Base-by-base conservation (phyloP, 106 monocot genomes). In the Allium fistulosum region DNA sequence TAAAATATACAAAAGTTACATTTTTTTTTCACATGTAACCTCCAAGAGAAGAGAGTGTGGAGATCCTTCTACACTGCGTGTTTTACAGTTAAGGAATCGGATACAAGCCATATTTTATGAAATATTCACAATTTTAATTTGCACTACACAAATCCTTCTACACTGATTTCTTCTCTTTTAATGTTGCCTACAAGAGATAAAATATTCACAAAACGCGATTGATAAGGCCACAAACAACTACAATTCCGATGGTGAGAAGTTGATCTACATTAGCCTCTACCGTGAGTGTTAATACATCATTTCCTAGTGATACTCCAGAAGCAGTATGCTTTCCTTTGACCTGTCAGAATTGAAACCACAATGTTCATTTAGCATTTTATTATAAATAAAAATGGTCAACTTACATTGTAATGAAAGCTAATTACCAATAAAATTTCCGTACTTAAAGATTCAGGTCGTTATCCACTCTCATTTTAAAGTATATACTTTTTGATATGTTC, bases 161-260 rank as follows among this genome's bases (percentile, higher is more conserved):
- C 11, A 46, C 46, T 26, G 26, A 61, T 28, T 28, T 28, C 28
- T 28, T 28, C 28, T 2, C 3, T 28, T 28, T 28, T 28, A 28
- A 28, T 28, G 3, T 28, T 28, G 28, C 28, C 28, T 28, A 28
- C 28, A 61, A 58, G n/a, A 58, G n/a, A 64, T 22, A 15, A 13
- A 61, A 28, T 28, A 28, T 67, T 80, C 79, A 83, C 68, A 80
- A 69, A 49, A n/a, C 66, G 17, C 53, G 55, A n/a, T 70, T 70
- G 47, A 88, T 81, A 2, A 83, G 73, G 52, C 83, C 78, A 57
- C 73, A 80, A 1, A 81, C 80, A 16, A 88, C 75, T 55, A 84
- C 62, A 16, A 88, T 59, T 7, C 82, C 87, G 68, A 84, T 74
- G 53, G 81, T 73, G 8, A 84, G 70, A 12, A 75, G 69, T 17